phyloP scores from a whole-genome alignment of 2,329 filamentous ascomycete genomes.

The Aspergillus sp. region DNA sequence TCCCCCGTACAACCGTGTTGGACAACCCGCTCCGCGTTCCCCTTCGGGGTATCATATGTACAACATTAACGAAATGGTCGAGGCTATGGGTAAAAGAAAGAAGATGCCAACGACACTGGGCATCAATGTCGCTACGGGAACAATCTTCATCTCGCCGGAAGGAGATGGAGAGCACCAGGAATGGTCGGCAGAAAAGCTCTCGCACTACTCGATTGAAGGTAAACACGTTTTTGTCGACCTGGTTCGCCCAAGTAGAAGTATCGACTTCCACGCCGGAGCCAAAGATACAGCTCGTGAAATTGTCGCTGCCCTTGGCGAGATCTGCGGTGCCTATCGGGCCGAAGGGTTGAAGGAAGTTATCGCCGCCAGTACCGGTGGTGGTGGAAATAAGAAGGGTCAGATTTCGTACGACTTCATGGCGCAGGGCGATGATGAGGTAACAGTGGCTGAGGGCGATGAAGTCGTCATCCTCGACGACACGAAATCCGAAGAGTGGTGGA shows the following conservation, averaged over 20 bases:
- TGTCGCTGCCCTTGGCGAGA: slow-evolving; percentile 75
- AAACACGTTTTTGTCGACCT: slow-evolving; percentile 97
- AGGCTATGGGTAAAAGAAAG: slow-evolving; percentile 93
- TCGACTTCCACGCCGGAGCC: slow-evolving; percentile 93
- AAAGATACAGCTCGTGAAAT: slow-evolving; percentile 97
- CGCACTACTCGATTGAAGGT: slow-evolving; percentile 95
- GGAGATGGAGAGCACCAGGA: slow-evolving; percentile 79
- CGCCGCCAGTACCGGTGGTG: slow-evolving; percentile 64
- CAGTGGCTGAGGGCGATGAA: slow-evolving; percentile 81
- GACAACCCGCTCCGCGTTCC: slow-evolving; percentile 48
- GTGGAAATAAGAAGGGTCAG: slow-evolving; percentile 68
- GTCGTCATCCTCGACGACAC: slow-evolving; percentile 82
- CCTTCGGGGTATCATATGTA: slow-evolving; percentile 88
- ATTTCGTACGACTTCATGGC: slow-evolving; percentile 95
- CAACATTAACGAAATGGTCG: slow-evolving; percentile 95
- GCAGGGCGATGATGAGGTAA: slow-evolving; percentile 93
- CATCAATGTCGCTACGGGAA: slow-evolving; percentile 81
- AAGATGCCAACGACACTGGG: slow-evolving; percentile 97
- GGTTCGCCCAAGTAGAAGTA: slow-evolving; percentile 82
- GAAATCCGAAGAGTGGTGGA: slow-evolving; percentile 98
- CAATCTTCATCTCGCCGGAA: slow-evolving; percentile 84
- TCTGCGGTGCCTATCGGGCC: slow-evolving; percentile 78
- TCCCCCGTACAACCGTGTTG: slow-evolving; percentile 49
- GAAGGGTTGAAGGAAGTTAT: slow-evolving; percentile 77
- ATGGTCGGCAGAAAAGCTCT: slow-evolving; percentile 91